Evolutionary conservation across 441 rosid species (phyloP), one percentile per base, ranked within the genome.

Genomic region (Oxalis stricta): DNA sequence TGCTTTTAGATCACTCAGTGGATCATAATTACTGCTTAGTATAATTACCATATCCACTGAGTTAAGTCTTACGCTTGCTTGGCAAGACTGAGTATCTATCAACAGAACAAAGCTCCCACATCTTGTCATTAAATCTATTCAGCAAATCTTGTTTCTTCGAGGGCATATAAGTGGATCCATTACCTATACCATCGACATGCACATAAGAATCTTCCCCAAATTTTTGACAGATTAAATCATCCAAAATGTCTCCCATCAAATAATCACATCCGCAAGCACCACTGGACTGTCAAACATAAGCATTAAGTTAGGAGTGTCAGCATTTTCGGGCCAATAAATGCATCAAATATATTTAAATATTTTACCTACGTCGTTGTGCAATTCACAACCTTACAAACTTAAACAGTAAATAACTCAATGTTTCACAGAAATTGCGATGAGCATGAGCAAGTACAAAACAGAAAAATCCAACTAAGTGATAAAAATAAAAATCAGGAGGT

Each of bases 51-150:
- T 33, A 52, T 69, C 79, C 47, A 72, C 69, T 4, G 70, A 60
- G 34, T 60, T 47, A 35, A 72, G 59, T 57, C 63, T 72, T 35
- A 69, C 55, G 58, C 69, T 50, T 26, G 61, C 46, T 31, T 36
- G 59, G 51, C 75, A 62, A 59, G 72, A 71, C 17, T 72, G 75
- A n/a, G 51, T 63, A 54, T 72, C 79, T 38, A 72, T 57, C 57
- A 72, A 58, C 18, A 65, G 47, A 20, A 68, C 56, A 34, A 55
- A 63, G 49, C 58, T 57, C 50, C 60, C 72, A 57, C 55, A 63
- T 56, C 56, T 59, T 68, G 32, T 56, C 23, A 33, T 72, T 72
- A 50, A 65, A 72, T 48, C 19, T 37, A 33, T 51, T 48, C 36
- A 69, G 33, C 40, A 65, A 66, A 47, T 58, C 50, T 18, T 42